Evolutionary conservation across 2,329 filamentous ascomycete species (phyloP).

Genomic region (Penicillium sp.): DNA sequence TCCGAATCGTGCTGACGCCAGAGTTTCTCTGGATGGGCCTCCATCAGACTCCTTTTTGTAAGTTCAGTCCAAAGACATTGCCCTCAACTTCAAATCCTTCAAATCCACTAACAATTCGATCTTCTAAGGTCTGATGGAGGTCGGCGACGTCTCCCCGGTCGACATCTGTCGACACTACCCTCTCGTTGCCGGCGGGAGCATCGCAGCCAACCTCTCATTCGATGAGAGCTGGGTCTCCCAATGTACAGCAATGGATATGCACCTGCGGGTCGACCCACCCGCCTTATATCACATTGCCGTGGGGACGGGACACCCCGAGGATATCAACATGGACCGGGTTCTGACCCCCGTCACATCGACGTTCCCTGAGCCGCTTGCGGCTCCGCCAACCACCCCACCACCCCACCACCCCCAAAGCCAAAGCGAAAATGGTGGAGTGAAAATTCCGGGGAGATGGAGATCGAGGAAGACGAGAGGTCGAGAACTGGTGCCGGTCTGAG

Average conservation of each 20-base stretch:
- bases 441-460: neutral
- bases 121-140: neutral
- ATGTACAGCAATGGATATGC: too few relatives aligned
- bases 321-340: neutral
- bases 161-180: neutral
- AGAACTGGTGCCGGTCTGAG: too few relatives aligned
- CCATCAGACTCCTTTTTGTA: neutral
- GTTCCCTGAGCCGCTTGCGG: neutral
- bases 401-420: too few relatives aligned
- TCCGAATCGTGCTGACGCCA: neutral
- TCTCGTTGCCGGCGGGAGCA: neutral
- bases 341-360: neutral
- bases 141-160: neutral
- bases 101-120: neutral
- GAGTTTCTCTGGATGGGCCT: neutral
- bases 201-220: neutral
- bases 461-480: constrained; percentile 43
- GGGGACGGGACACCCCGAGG: neutral
- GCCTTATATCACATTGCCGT: too few relatives aligned
- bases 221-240: neutral
- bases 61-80: neutral
- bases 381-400: neutral
- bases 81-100: neutral
- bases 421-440: neutral
- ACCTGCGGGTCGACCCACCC: too few relatives aligned